Conservation (phyloP, 192 early-diverging fungal genomes). For the Spizellomyces punctatus region DNA sequence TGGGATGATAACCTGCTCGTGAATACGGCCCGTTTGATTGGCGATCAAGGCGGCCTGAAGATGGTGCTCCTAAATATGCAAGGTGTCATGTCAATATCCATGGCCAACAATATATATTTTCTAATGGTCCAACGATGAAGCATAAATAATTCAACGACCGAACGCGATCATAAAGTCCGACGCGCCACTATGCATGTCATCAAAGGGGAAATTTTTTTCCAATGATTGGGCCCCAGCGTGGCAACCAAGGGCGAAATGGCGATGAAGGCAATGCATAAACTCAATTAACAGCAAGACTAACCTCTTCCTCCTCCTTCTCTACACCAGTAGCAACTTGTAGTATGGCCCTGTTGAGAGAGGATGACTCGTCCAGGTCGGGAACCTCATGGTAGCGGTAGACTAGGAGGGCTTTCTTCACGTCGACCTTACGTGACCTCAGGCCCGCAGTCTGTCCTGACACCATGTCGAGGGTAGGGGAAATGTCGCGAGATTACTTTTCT, state of each 20-base stretch:
- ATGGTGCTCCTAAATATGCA: constrained; percentile 79
- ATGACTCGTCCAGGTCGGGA: constrained; percentile 78
- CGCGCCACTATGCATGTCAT: too few relatives aligned
- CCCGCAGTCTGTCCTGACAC: constrained; percentile 30
- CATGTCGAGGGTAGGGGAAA: constrained; percentile 23
- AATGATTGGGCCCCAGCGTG: background rate
- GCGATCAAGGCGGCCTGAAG: constrained; percentile 89
- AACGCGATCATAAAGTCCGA: too few relatives aligned
- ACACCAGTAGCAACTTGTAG: constrained; percentile 88
- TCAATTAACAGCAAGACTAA: constrained; percentile 39
- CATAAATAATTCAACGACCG: too few relatives aligned
- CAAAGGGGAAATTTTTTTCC: too few relatives aligned
- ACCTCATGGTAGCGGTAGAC: constrained; percentile 82
- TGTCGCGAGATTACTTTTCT: constrained; percentile 36
- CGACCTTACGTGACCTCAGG: constrained; percentile 75
- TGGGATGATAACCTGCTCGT: constrained; percentile 72
- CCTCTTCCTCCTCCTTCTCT: constrained; percentile 97
- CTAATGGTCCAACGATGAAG: too few relatives aligned
- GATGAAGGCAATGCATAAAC: constrained; percentile 1
- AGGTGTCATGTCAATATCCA: background rate
- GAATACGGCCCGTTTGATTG: constrained; percentile 57
- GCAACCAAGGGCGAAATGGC: background rate
- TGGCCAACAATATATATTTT: too few relatives aligned
- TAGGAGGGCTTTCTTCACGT: constrained; percentile 78
- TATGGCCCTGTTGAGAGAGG: constrained; percentile 65